These are phyloP conservation scores for Sanghuangporus sanghuang DNA, from an alignment of 1,284 basidiomycete species.

Conservation along the genomic window DNA sequence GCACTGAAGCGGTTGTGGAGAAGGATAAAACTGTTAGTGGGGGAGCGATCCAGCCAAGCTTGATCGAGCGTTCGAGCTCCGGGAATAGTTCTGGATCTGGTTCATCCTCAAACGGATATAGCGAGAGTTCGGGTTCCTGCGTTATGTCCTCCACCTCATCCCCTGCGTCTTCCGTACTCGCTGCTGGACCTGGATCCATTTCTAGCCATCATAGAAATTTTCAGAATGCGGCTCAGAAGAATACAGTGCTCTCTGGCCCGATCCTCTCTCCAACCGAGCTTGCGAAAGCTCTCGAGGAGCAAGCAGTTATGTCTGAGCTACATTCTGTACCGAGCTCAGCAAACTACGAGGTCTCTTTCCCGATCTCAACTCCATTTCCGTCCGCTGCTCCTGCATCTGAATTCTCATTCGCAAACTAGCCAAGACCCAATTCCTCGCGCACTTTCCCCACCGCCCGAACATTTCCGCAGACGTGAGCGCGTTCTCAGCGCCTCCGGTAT, in stretches of 20 bases:
- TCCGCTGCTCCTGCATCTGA: neutral
- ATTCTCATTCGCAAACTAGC: neutral
- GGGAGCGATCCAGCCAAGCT: neutral
- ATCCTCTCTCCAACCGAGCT: slow-evolving; percentile 10
- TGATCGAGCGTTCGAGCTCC: neutral
- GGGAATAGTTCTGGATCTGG: neutral
- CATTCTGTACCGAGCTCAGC: neutral
- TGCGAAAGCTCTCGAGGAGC: slow-evolving; percentile 5
- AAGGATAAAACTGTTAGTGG: neutral
- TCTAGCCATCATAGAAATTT: neutral
- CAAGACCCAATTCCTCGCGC: slow-evolving; percentile 1
- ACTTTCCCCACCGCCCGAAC: slow-evolving; percentile 10
- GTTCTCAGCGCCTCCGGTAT: neutral
- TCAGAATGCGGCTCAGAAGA: neutral
- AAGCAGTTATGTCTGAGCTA: neutral
- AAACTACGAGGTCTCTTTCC: neutral
- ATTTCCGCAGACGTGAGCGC: slow-evolving; percentile 2
- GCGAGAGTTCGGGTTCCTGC: neutral
- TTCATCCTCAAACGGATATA: neutral
- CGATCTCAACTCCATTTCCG: neutral
- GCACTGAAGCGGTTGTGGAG: neutral
- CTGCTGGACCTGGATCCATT: neutral
- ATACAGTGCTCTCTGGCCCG: neutral
- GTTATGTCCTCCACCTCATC: neutral
- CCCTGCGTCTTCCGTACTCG: neutral